A percentile compares a stretch with the other conserved stretches of the same genome.
Evolutionary conservation across 2,329 filamentous ascomycete species (phyloP).

Genomic region (Colletotrichum musicola): DNA sequence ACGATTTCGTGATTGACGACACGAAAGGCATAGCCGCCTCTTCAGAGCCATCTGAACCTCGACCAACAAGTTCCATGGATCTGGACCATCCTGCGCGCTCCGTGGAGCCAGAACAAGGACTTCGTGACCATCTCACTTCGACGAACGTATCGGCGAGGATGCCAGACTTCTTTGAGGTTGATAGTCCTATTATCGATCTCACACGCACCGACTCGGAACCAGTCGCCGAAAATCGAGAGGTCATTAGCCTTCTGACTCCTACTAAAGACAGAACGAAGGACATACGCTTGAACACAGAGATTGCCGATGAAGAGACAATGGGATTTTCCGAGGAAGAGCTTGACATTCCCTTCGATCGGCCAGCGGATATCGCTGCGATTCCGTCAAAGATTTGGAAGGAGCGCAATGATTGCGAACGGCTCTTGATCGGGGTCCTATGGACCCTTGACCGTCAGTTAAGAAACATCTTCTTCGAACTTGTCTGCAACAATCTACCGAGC

Average conservation of each 20-base stretch:
- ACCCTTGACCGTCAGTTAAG: conserved; percentile 41
- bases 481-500: conserved; percentile 25
- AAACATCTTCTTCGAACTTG: conserved; percentile 43
- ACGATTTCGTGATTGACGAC: conserved; percentile 63
- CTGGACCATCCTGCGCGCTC: conserved; percentile 7
- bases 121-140: not conserved
- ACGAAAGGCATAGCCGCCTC: not conserved
- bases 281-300: not conserved
- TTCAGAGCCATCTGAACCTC: not conserved
- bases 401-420: conserved; percentile 42
- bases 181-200: conserved; percentile 30
- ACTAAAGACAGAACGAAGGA: conserved; percentile 12
- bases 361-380: conserved; percentile 31
- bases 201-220: conserved; percentile 31
- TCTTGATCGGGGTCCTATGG: conserved; percentile 47
- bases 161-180: not conserved
- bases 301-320: not conserved
- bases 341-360: conserved; percentile 32
- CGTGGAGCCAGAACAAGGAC: not conserved
- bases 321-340: conserved; percentile 11
- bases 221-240: not conserved
- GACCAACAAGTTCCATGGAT: conserved; percentile 16
- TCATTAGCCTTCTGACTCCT: conserved; percentile 33
- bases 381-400: conserved; percentile 41
- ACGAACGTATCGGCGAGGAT: not conserved